A percentile compares a stretch with the other conserved stretches of the same genome.
These are phyloP conservation scores for Pleurotus djamor DNA, from an alignment of 768 basidiomycete genomes.

Conservation along the genomic window DNA sequence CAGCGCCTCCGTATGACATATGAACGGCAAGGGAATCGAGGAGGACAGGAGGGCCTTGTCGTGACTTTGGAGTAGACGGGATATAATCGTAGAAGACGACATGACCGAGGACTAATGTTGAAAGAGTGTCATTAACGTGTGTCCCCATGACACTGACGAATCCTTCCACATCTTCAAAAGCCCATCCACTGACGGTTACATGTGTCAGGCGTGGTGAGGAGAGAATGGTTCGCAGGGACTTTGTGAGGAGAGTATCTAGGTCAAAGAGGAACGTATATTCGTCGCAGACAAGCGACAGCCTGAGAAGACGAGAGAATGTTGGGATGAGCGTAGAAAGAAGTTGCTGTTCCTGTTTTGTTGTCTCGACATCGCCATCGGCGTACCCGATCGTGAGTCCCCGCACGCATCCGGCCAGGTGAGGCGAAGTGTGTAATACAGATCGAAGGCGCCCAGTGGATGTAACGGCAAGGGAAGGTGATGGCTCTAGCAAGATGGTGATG, in stretches of 20 bases:
- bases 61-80: neutral
- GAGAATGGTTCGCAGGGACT: neutral
- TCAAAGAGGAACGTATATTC: neutral
- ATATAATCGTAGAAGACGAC: neutral
- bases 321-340: neutral
- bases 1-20: too few species aligned
- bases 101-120: neutral
- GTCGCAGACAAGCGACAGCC: neutral
- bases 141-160: neutral
- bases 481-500: neutral
- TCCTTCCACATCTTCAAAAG: neutral
- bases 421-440: neutral
- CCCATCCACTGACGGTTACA: neutral
- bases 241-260: neutral
- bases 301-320: neutral
- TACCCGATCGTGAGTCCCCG: neutral
- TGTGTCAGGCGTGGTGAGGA: neutral
- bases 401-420: neutral
- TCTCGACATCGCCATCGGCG: neutral
- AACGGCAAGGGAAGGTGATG: neutral
- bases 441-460: neutral
- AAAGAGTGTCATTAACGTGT: neutral
- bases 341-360: neutral
- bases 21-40: neutral
- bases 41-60: neutral